Conservation (phyloP, 345 rosid species). For the Brassica napus region Da-Ae NC_063449.1:31830501-31831000, state of each 20-base stretch:
- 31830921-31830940: neutral
- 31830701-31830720: constrained; percentile 92
- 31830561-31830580: neutral
- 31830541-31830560: neutral
- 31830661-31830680: constrained; percentile 74
- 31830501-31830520: neutral
- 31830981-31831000: constrained; percentile 90
- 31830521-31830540: constrained; percentile 5
- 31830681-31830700: constrained; percentile 87
- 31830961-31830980: neutral
- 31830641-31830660: constrained; percentile 88
- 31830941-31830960: neutral
- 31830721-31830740: neutral
- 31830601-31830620: constrained; percentile 82
- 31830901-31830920: neutral
- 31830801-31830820: too few relatives aligned
- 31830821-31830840: too few relatives aligned
- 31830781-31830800: too few relatives aligned
- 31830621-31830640: constrained; percentile 92
- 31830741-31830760: neutral
- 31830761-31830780: neutral
- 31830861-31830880: neutral
- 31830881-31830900: neutral
- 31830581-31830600: constrained; percentile 55
- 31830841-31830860: neutral